Evolutionary conservation across 176 grass and related monocot genomes (phyloP).

Genomic region (Avena eriantha): DNA sequence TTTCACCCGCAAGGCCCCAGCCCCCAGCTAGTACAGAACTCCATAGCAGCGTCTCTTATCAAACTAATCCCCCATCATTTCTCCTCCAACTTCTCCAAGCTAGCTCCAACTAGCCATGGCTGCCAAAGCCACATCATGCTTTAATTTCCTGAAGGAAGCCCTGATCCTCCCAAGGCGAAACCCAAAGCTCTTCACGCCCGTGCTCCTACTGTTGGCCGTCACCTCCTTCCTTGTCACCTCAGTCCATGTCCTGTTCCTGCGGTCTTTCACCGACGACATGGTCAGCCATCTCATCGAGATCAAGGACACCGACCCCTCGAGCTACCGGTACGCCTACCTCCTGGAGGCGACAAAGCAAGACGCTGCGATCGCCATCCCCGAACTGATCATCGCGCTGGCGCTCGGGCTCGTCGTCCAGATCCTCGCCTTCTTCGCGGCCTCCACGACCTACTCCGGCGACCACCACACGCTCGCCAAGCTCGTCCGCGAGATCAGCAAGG

Average conservation of each 20-base stretch:
- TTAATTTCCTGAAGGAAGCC: slow-evolving; percentile 29
- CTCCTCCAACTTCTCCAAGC: neutral
- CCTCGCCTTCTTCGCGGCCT: slow-evolving; percentile 24
- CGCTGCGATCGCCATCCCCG: neutral
- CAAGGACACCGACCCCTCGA: neutral
- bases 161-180: slow-evolving; percentile 22
- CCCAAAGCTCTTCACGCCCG: slow-evolving; percentile 34
- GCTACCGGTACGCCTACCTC: slow-evolving; percentile 2
- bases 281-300: neutral
- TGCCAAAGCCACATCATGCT: neutral
- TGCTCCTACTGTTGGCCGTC: neutral
- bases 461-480: slow-evolving; percentile 11
- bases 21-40: neutral
- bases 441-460: slow-evolving; percentile 43
- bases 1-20: neutral
- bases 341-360: neutral
- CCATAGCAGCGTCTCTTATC: neutral
- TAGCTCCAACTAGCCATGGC: slow-evolving; percentile 27
- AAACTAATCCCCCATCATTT: neutral
- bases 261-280: neutral
- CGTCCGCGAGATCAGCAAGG: slow-evolving; percentile 6
- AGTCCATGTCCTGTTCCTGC: neutral
- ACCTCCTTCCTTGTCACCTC: neutral
- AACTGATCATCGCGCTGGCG: too few relatives aligned
- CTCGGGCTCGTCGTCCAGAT: neutral